Evolutionary conservation across 1,284 basidiomycete genomes (phyloP), one percentile per base, ranked within the genome.

Genomic region (Taiwanofungus camphoratus): DNA sequence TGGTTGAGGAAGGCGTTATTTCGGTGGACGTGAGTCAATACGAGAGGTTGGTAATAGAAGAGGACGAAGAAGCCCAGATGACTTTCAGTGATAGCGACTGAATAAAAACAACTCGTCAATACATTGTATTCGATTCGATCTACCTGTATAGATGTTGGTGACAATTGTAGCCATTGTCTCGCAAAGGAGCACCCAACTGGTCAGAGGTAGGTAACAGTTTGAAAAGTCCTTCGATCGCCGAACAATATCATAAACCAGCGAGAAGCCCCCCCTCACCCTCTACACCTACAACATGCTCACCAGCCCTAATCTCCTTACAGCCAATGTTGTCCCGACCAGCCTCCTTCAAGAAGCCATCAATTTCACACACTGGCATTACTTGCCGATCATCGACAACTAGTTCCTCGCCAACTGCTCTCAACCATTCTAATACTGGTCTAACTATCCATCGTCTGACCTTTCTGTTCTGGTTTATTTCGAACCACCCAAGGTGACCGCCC

Each of bases 401-500:
- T 30, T 76, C 71, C 44, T 83, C 73, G 20, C 72, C 77, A 30
- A 74, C 69, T 29, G 83, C 67, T 47, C 66, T 72, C 34, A 88
- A 56, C 86, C 85, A 92, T 59, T 92, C 83, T 7, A 90, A 54
- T 4, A 86, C 81, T 8, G 89, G 89, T 50, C 72, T 68, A 13
- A 71, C 74, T 41, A 86, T 71, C 89, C 88, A 92, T 41, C 87
- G 67, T 46, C 72, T 71, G 12, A 78, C 62, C 45, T 65, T 60
- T 26, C 71, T 68, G 46, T 62, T 61, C 33, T 63, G 68, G 23
- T 67, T 67, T 35, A 75, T 66, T 54, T 87, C 80, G 60, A 95
- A 98, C 94, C 92, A 98, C 23, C 95, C 95, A 13, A 99, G 71
- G 67, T 99, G 95, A 0, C 96, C 96, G 1, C 96, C 95, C 13